Percentiles rank a stretch among this genome's conserved stretches.
Conservation (phyloP, 208 protist genomes). For the Trypanosoma congolense region DNA sequence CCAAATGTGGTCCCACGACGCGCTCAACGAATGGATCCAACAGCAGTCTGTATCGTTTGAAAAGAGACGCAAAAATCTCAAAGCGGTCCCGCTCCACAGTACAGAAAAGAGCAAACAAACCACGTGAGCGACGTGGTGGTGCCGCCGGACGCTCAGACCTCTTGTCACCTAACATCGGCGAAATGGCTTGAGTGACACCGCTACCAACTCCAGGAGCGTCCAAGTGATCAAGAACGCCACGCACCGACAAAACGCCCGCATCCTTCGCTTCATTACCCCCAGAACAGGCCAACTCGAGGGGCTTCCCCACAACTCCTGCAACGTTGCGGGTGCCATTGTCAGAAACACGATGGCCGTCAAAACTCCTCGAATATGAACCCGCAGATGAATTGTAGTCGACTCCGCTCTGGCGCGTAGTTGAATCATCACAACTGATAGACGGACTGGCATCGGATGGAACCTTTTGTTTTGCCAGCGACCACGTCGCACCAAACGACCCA, state of each 20-base stretch:
- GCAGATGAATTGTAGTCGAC: too few relatives aligned
- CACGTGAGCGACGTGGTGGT: slow-evolving; percentile 5
- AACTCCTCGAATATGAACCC: too few relatives aligned
- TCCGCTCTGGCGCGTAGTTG: too few relatives aligned
- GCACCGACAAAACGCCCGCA: not conserved
- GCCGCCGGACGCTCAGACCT: not conserved
- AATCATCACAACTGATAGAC: too few relatives aligned
- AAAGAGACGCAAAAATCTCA: slow-evolving; percentile 41
- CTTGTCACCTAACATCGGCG: not conserved
- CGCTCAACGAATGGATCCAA: slow-evolving; percentile 34
- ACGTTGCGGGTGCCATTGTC: too few relatives aligned
- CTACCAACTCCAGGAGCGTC: not conserved
- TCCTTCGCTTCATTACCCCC: too few relatives aligned
- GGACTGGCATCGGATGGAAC: too few relatives aligned
- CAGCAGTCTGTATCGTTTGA: slow-evolving; percentile 25
- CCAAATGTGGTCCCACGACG: slow-evolving; percentile 4
- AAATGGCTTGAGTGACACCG: not conserved
- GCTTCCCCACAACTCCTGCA: too few relatives aligned
- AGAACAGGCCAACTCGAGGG: too few relatives aligned
- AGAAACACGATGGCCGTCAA: too few relatives aligned
- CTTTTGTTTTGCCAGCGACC: too few relatives aligned
- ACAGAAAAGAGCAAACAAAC: slow-evolving; percentile 69
- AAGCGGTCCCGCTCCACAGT: slow-evolving; percentile 52
- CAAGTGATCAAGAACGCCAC: not conserved
- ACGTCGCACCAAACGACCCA: too few relatives aligned